These are phyloP conservation scores for Parietaria judaica DNA, from an alignment of 306 rosid species.

Conservation along the genomic window DNA sequence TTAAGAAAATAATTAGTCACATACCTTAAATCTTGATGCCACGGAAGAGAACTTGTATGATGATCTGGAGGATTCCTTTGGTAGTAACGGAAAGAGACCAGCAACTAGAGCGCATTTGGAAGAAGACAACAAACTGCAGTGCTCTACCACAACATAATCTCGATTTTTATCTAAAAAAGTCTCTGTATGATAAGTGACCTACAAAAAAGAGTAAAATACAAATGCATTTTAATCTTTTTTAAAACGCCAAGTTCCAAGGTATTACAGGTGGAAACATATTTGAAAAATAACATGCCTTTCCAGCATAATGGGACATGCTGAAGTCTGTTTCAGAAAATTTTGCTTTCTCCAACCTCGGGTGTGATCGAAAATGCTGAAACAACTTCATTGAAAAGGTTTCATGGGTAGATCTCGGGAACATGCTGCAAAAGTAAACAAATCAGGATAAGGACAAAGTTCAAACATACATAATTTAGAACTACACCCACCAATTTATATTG, in stretches of 20 bases:
- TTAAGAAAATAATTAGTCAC: neutral
- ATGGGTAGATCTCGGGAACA: constrained; percentile 94
- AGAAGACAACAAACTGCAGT: constrained; percentile 76
- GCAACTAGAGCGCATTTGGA: constrained; percentile 74
- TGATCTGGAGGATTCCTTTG: constrained; percentile 86
- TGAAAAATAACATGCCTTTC: constrained; percentile 54
- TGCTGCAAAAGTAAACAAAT: constrained; percentile 54
- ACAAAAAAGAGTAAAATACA: constrained; percentile 19
- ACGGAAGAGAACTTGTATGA: constrained; percentile 95
- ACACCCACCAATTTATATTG: constrained; percentile 39
- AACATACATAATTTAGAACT: constrained; percentile 15
- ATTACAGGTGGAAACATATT: constrained; percentile 8
- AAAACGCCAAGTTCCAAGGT: constrained; percentile 9
- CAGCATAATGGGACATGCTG: constrained; percentile 89
- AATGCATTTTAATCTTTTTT: constrained; percentile 4
- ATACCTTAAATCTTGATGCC: constrained; percentile 90
- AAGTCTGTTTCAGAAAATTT: constrained; percentile 95
- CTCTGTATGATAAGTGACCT: constrained; percentile 95
- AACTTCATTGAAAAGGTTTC: constrained; percentile 87
- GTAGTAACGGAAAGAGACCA: constrained; percentile 56
- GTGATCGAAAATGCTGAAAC: constrained; percentile 68
- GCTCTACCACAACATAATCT: constrained; percentile 92
- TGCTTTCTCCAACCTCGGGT: constrained; percentile 71
- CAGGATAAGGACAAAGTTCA: constrained; percentile 35
- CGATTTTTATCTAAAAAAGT: constrained; percentile 87